phyloP scores from a whole-genome alignment of 352 stramenopile genomes.

The Phytophthora agathidicida region DNA sequence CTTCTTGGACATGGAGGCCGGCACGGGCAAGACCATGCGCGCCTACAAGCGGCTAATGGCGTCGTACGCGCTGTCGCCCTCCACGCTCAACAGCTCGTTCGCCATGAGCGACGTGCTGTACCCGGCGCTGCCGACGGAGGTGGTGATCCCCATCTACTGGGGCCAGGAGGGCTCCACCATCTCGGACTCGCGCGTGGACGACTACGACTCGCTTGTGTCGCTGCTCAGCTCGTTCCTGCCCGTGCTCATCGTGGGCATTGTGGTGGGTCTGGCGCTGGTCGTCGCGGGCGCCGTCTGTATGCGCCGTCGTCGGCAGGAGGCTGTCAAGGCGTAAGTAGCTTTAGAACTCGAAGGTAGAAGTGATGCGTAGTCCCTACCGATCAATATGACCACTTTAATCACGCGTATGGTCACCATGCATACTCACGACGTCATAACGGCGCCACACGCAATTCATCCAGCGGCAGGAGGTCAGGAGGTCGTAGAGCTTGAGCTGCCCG shows the following conservation, averaged over 20 bases:
- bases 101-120: slow-evolving; percentile 70
- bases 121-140: slow-evolving; percentile 53
- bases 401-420: slow-evolving; percentile 4
- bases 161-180: slow-evolving; percentile 56
- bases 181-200: slow-evolving; percentile 33
- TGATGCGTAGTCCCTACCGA: slow-evolving; percentile 1
- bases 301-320: slow-evolving; percentile 40
- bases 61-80: slow-evolving; percentile 58
- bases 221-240: slow-evolving; percentile 59
- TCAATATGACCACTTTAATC: neutral
- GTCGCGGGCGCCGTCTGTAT: slow-evolving; percentile 45
- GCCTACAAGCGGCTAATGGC: slow-evolving; percentile 72
- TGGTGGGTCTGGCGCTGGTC: slow-evolving; percentile 41
- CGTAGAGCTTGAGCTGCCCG: too few species aligned
- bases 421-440: slow-evolving; percentile 13
- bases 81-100: slow-evolving; percentile 33
- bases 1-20: slow-evolving; percentile 66
- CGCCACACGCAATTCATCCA: slow-evolving; percentile 13
- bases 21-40: slow-evolving; percentile 74
- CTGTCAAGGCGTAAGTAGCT: slow-evolving; percentile 23
- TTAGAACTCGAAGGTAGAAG: slow-evolving; percentile 14
- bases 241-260: slow-evolving; percentile 56
- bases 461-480: too few species aligned
- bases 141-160: slow-evolving; percentile 61
- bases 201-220: slow-evolving; percentile 50